These are phyloP conservation scores for Aspergillus versicolor DNA, from an alignment of 2,329 filamentous ascomycete species.

Conservation along the genomic window DNA sequence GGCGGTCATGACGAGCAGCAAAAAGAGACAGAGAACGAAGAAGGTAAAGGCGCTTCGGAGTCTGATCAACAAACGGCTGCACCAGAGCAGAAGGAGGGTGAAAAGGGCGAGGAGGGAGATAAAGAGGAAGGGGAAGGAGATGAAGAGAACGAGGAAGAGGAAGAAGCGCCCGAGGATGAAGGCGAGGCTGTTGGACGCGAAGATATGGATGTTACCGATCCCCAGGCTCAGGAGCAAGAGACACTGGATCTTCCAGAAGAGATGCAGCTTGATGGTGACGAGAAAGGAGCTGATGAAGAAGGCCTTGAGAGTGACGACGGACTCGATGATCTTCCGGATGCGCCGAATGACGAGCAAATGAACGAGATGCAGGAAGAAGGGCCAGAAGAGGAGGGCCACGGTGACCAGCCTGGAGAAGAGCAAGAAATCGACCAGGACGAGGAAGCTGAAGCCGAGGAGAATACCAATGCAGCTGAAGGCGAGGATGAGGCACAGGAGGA, in stretches of 20 bases:
- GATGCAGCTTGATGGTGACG: slow-evolving; percentile 74
- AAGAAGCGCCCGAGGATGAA: slow-evolving; percentile 55
- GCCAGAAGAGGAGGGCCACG: slow-evolving; percentile 31
- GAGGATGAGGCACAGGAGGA: slow-evolving; percentile 47
- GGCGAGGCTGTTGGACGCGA: slow-evolving; percentile 63
- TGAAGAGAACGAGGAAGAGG: slow-evolving; percentile 59
- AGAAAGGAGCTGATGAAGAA: slow-evolving; percentile 53
- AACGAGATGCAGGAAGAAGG: slow-evolving; percentile 31
- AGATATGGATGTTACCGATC: slow-evolving; percentile 65
- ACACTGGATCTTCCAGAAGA: slow-evolving; percentile 83
- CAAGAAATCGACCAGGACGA: slow-evolving; percentile 32
- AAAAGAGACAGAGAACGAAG: slow-evolving; percentile 73
- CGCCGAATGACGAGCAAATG: slow-evolving; percentile 36
- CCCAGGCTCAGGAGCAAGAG: slow-evolving; percentile 78
- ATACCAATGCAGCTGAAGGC: slow-evolving; percentile 47
- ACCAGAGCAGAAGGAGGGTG: slow-evolving; percentile 49
- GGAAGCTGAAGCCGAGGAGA: slow-evolving; percentile 43
- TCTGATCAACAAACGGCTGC: slow-evolving; percentile 62
- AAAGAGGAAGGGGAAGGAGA: slow-evolving; percentile 47
- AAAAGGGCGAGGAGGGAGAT: slow-evolving; percentile 37
- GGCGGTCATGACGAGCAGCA: slow-evolving; percentile 68
- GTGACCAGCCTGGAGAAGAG: slow-evolving; percentile 27
- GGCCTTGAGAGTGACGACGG: slow-evolving; percentile 40
- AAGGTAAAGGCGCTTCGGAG: slow-evolving; percentile 52
- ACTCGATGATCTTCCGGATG: slow-evolving; percentile 49